These are phyloP conservation scores for Xylariaceae sp. DNA, from an alignment of 2,329 filamentous ascomycete genomes.

Conservation along the genomic window DNA sequence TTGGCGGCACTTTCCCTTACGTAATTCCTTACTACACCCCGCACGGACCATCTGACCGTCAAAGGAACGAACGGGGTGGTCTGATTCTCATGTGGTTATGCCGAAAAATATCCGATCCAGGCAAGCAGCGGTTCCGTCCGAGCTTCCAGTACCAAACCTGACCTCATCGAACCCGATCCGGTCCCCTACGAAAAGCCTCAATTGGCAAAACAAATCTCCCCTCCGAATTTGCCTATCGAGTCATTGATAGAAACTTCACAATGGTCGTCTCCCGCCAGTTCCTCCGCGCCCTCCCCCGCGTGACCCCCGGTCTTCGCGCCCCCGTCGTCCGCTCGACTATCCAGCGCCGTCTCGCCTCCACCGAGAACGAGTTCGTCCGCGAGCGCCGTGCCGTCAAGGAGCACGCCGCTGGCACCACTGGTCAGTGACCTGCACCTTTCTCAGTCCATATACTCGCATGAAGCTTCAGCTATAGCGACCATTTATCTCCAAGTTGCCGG, in stretches of 20 bases:
- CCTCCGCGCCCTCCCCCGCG: slow-evolving; percentile 58
- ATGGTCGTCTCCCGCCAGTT: slow-evolving; percentile 63
- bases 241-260: slow-evolving; percentile 23
- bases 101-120: slow-evolving; percentile 28
- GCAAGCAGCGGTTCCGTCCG: slow-evolving; percentile 2
- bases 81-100: slow-evolving; percentile 7
- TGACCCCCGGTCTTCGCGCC: slow-evolving; percentile 53
- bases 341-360: slow-evolving; percentile 69
- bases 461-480: too few species aligned
- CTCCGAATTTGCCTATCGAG: slow-evolving; percentile 6
- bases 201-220: slow-evolving; percentile 36
- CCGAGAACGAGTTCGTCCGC: slow-evolving; percentile 89
- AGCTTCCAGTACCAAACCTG: slow-evolving; percentile 20
- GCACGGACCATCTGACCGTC: slow-evolving; percentile 15
- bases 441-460: too few species aligned
- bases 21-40: not conserved
- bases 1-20: not conserved
- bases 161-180: slow-evolving; percentile 23
- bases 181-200: slow-evolving; percentile 20
- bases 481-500: too few species aligned
- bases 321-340: slow-evolving; percentile 48
- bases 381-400: slow-evolving; percentile 88
- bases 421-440: slow-evolving; percentile 48
- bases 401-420: slow-evolving; percentile 77
- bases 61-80: not conserved